These are phyloP conservation scores for Bathelium albidoporum DNA, from an alignment of 495 filamentous ascomycete species.

Conservation along the genomic window DNA sequence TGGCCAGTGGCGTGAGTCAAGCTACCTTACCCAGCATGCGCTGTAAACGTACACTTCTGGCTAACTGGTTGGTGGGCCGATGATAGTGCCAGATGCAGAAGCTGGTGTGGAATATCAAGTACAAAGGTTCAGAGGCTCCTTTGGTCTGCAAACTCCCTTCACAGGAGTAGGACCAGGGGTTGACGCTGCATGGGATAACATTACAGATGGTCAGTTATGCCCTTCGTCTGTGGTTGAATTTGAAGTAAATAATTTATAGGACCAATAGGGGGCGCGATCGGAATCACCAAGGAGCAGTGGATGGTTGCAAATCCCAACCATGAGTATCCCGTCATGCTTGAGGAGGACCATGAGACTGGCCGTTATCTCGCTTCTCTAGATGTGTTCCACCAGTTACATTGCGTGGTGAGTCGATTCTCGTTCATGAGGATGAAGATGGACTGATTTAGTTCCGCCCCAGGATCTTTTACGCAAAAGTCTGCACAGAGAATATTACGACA, in stretches of 20 bases:
- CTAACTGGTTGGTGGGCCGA: neutral
- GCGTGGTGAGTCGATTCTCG: neutral
- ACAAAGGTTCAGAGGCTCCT: neutral
- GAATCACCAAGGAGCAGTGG: neutral
- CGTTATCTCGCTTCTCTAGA: neutral
- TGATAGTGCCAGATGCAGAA: neutral
- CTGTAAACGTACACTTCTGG: neutral
- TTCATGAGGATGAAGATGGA: neutral
- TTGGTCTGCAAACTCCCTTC: neutral
- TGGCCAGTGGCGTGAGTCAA: neutral
- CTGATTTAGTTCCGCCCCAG: neutral
- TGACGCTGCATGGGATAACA: neutral
- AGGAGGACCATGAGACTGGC: neutral
- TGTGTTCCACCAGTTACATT: neutral
- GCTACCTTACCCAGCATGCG: neutral
- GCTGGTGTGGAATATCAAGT: neutral
- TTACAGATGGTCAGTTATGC: neutral
- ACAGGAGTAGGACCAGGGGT: neutral
- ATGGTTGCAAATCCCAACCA: neutral
- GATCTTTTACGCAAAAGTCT: neutral
- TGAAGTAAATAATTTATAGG: neutral
- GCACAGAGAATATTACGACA: neutral
- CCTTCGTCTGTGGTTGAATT: neutral
- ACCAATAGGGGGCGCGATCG: neutral
- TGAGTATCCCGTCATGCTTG: neutral